Evolutionary conservation across 169 alveolate genomes (phyloP).

Genomic region (Eimeria sp.): DNA sequence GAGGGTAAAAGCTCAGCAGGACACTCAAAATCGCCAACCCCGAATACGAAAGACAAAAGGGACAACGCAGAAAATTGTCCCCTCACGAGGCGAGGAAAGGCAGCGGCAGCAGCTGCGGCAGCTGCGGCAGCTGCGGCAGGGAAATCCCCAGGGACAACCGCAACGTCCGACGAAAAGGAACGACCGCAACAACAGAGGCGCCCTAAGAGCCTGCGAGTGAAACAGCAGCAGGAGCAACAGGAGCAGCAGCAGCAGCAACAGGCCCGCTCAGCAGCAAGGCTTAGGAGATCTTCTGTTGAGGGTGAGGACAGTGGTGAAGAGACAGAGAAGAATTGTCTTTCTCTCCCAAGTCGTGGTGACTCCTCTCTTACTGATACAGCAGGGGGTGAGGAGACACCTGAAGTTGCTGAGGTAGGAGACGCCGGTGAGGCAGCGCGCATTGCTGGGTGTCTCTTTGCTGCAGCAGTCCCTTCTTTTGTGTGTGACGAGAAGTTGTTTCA

Average conservation of each 20-base stretch:
- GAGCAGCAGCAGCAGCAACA: conserved; percentile 27
- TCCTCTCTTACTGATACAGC: not conserved
- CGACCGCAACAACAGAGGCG: not conserved
- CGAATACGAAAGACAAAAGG: not conserved
- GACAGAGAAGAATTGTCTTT: not conserved
- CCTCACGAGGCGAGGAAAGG: not conserved
- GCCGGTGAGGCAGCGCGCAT: conserved; percentile 47
- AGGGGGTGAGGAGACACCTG: not conserved
- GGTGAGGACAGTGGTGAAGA: not conserved
- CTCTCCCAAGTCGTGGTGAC: not conserved
- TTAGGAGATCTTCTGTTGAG: not conserved
- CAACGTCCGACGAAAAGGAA: not conserved
- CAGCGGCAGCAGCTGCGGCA: conserved; percentile 40
- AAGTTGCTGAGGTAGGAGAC: conserved; percentile 6
- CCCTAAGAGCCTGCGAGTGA: not conserved
- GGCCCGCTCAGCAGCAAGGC: too few species aligned
- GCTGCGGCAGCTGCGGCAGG: conserved; percentile 9
- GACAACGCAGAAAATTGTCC: not conserved
- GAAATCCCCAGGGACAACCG: not conserved
- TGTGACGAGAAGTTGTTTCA: not conserved
- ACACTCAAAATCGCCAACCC: not conserved
- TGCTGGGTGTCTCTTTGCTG: not conserved
- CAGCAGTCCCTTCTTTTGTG: not conserved
- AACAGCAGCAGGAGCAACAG: conserved; percentile 46
- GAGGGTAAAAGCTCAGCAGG: not conserved